Evolutionary conservation across 495 filamentous ascomycete species (phyloP), one percentile per base, ranked within the genome.

Genomic region (Apodospora peruviana): DNA sequence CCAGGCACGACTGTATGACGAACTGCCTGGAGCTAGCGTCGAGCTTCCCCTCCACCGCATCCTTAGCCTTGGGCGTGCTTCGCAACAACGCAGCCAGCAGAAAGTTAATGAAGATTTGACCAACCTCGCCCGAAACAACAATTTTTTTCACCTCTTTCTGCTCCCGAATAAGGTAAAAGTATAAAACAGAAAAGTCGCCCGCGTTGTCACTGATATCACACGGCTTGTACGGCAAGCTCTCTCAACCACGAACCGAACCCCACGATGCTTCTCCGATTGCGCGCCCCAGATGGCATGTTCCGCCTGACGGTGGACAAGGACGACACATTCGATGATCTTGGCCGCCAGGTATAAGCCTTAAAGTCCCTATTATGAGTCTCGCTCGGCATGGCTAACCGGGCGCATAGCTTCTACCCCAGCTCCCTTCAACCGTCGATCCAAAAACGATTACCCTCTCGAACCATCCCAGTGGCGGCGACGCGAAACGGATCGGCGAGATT

Each of bases 381-480:
- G n/a, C n/a, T n/a, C n/a, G n/a, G n/a, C n/a, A n/a, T 27, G 17
- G 45, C 50, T 57, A 53, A 57, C 53, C 5, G 19, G 17, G 1
- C 14, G n/a, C 16, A 14, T 48, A 75, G 68, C 65, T 76, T 8
- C 45, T 74, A n/a, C 50, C 70, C 35, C 61, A 73, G 53, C 62
- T 78, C 17, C 72, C 72, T 14, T 47, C 66, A 10, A 83, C 84
- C 44, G 77, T 86, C 55, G 84, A 94, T 53, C 77, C 88, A 7
- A 75, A 78, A 40, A 86, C 83, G 40, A 82, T 97, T 44, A 76
- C 76, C 50, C 75, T 97, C 54, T 93, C 90, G 16, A 93, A 93
- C 65, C 79, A 80, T 43, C 88, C 87, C 2, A 81, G 78, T 32
- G 83, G 82, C 43, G 88, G 83, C 11, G 84, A 95, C 50, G 77